Base-by-base conservation (phyloP, 78 protist species). In the Creolimax fragrantissima region DNA sequence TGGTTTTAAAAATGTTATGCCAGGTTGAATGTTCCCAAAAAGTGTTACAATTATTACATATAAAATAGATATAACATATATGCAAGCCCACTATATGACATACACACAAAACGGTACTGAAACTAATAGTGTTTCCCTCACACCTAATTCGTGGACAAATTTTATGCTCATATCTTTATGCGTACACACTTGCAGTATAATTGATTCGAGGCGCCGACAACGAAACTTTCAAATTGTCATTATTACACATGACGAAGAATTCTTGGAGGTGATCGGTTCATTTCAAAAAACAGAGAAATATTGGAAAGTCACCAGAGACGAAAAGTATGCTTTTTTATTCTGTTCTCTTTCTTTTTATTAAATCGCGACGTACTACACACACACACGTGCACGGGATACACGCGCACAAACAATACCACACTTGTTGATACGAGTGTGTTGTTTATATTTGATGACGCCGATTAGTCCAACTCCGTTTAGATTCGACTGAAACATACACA, bases 191-290 rank as follows among this genome's bases (percentile, higher is more conserved):
- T 47, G 7, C 74, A 90, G 95, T 6, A 90, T 97, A 7, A 93
- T 97, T 45, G 67, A 89, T 44, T 11, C 44, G 41, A 95, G 99
- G 17, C 35, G 88, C 84, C 37, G 37, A 42, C 98, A 95, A 84
- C 3, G 11, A 45, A 95, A 94, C 93, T 98, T 99, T 85, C 99
- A 99, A 97, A 94, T 99, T 35, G 37, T 99, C 37, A 92, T 99
- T 11, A 99, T 99, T 84, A 98, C 99, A 24, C 99, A 99, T 94
- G 99, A 99, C 92, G 98, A 96, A 93, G 96, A 96, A 42, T 99
- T 99, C n/a, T 37, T 92, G 42, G n/a, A 39, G 4, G 74, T 58
- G 74, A 58, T 58, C 1, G 74, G 74, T 32, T 24, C 11, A 24
- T 58, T 32, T 24, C 74, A 58, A 58, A 58, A 58, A 24, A 58